A percentile compares a stretch with the other conserved stretches of the same genome.
Evolutionary conservation across 2,329 filamentous ascomycete species (phyloP).

Genomic region (Tolypocladium endophyticum): DNA sequence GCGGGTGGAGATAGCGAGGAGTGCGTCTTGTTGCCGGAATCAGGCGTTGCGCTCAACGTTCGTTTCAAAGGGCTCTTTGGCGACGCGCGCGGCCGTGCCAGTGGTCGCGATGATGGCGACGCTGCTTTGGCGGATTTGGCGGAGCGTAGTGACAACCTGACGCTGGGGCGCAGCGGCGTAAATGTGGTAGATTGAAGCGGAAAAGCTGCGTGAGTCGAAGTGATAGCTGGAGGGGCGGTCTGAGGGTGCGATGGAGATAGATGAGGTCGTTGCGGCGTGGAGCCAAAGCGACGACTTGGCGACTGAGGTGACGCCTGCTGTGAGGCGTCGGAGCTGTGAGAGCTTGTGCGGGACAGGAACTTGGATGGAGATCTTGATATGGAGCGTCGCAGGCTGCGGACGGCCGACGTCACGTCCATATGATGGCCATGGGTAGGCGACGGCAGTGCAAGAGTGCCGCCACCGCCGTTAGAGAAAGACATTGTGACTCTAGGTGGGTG

Average conservation of each 20-base stretch:
- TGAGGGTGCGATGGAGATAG: conserved; percentile 19
- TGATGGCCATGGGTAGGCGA: conserved; percentile 77
- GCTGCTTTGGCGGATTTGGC: conserved; percentile 48
- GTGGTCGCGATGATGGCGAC: conserved; percentile 37
- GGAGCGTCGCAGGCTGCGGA: conserved; percentile 75
- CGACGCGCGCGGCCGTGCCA: conserved; percentile 56
- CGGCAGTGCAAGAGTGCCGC: conserved; percentile 74
- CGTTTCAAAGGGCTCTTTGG: conserved; percentile 76
- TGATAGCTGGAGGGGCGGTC: conserved; percentile 23
- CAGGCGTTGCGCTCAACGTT: conserved; percentile 58
- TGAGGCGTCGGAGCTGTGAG: conserved; percentile 37
- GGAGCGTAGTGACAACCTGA: conserved; percentile 56
- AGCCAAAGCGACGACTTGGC: conserved; percentile 34
- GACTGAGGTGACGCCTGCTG: conserved; percentile 37
- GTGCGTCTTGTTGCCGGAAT: conserved; percentile 57
- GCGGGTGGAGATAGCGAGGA: conserved; percentile 28
- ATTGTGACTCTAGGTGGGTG: conserved; percentile 25
- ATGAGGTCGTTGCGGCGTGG: conserved; percentile 25
- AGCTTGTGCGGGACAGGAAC: conserved; percentile 49
- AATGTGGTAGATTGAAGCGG: conserved; percentile 39
- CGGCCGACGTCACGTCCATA: conserved; percentile 71
- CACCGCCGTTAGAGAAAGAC: conserved; percentile 49
- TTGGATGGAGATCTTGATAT: conserved; percentile 92
- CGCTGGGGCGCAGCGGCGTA: conserved; percentile 55
- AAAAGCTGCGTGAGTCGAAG: conserved; percentile 16